These are phyloP conservation scores for Podospora anserina DNA, from an alignment of 495 filamentous ascomycete species.

Conservation along the genomic window DNA sequence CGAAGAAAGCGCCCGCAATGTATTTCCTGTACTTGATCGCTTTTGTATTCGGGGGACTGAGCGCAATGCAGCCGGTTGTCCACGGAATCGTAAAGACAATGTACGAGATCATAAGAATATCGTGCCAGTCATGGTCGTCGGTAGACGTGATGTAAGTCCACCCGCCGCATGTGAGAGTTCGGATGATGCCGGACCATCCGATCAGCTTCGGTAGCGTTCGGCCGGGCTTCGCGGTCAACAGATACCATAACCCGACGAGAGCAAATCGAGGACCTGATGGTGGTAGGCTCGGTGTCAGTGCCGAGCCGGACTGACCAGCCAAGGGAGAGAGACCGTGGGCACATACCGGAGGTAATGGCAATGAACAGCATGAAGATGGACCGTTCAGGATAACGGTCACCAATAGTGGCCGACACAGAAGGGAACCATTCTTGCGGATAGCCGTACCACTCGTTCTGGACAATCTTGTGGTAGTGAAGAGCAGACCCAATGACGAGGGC, in stretches of 20 bases:
- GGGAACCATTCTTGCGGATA: slow-evolving; percentile 99
- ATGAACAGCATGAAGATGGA: slow-evolving; percentile 97
- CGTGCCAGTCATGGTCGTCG: slow-evolving; percentile 97
- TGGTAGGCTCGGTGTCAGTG: slow-evolving; percentile 9
- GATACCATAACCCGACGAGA: slow-evolving; percentile 88
- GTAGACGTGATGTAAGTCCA: slow-evolving; percentile 99
- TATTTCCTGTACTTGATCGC: slow-evolving; percentile 89
- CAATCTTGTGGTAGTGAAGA: slow-evolving; percentile 94
- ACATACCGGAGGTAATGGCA: slow-evolving; percentile 86
- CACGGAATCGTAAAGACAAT: slow-evolving; percentile 91
- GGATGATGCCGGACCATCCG: slow-evolving; percentile 73
- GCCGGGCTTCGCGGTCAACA: slow-evolving; percentile 75
- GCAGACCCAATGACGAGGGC: slow-evolving; percentile 80
- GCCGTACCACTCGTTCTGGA: slow-evolving; percentile 94
- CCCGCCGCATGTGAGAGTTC: slow-evolving; percentile 91
- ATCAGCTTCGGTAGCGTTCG: slow-evolving; percentile 76
- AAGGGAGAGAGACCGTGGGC: slow-evolving; percentile 43
- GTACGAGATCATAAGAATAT: slow-evolving; percentile 99
- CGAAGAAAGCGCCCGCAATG: slow-evolving; percentile 81
- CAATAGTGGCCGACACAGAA: slow-evolving; percentile 97
- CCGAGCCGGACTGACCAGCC: slow-evolving; percentile 7
- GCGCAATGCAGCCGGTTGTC: slow-evolving; percentile 84
- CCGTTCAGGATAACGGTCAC: slow-evolving; percentile 94
- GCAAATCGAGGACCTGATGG: slow-evolving; percentile 77
- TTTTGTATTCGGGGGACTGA: slow-evolving; percentile 80